Evolutionary conservation across 73 alveolate species (phyloP).

Genomic region (Paraurostyla sp.): DNA sequence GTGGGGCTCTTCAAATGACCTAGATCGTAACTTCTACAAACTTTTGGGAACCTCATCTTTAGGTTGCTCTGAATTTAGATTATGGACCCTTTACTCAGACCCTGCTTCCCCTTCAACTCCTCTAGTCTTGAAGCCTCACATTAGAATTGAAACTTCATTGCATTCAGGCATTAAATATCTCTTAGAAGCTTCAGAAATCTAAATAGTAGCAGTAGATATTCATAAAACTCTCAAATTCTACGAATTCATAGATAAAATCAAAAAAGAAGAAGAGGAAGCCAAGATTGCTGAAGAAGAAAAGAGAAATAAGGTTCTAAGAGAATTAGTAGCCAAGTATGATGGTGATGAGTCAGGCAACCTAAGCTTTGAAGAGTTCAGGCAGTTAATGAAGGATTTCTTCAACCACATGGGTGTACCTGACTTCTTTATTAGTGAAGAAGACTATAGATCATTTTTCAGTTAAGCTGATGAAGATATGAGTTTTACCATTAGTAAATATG

Average conservation of each 20-base stretch:
- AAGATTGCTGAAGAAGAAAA: neutral
- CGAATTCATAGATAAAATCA: slow-evolving; percentile 54
- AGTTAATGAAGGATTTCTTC: neutral
- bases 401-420: neutral
- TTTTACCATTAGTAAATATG: neutral
- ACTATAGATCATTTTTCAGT: too few relatives aligned
- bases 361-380: neutral
- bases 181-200: slow-evolving; percentile 22
- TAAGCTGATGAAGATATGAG: neutral
- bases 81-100: neutral
- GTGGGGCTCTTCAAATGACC: slow-evolving; percentile 7
- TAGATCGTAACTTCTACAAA: neutral
- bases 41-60: neutral
- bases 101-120: neutral
- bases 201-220: slow-evolving; percentile 48
- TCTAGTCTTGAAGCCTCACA: slow-evolving; percentile 25
- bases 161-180: slow-evolving; percentile 27
- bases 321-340: slow-evolving; percentile 17
- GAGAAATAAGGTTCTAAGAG: neutral
- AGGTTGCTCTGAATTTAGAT: slow-evolving; percentile 32
- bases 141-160: slow-evolving; percentile 53
- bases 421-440: neutral
- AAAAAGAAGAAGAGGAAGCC: slow-evolving; percentile 50
- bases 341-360: neutral
- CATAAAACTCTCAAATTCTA: slow-evolving; percentile 42